These are phyloP conservation scores for Microbotryum scabiosae DNA, from an alignment of 1,284 basidiomycete genomes.

Conservation along the genomic window DNA sequence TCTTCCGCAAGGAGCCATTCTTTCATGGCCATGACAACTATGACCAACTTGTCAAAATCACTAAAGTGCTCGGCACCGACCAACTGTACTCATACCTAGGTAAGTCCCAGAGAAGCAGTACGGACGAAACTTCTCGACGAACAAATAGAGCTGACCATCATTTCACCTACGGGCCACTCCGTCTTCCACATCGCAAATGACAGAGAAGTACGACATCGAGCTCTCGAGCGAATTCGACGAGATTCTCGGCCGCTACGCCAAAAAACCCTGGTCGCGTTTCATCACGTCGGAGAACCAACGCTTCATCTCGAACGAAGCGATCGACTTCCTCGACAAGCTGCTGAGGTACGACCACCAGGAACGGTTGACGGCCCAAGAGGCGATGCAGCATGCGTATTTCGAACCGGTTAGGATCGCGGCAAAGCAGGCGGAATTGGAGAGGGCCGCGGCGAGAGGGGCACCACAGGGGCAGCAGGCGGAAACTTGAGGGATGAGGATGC, in stretches of 20 bases:
- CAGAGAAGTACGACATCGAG: conserved; percentile 89
- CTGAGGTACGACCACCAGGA: conserved; percentile 96
- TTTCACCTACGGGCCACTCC: too few relatives aligned
- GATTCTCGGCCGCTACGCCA: conserved; percentile 75
- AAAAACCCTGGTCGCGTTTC: conserved; percentile 89
- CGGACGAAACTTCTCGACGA: too few relatives aligned
- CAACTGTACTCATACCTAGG: conserved; percentile 64
- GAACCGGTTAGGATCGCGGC: conserved; percentile 35
- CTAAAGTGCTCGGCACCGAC: conserved; percentile 94
- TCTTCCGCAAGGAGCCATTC: conserved; percentile 98
- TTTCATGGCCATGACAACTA: conserved; percentile 99
- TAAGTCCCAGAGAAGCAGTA: conserved; percentile 31
- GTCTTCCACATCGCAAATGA: too few relatives aligned
- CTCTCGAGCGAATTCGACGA: conserved; percentile 81
- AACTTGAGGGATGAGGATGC: too few relatives aligned
- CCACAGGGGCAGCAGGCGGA: too few relatives aligned
- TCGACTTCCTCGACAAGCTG: conserved; percentile 88
- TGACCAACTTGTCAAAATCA: conserved; percentile 96
- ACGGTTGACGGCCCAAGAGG: conserved; percentile 84
- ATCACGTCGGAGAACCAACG: conserved; percentile 87
- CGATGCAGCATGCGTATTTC: conserved; percentile 81
- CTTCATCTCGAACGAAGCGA: conserved; percentile 90
- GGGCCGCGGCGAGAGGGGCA: too few relatives aligned
- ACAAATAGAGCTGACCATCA: too few relatives aligned
- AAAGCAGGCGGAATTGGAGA: too few relatives aligned